Conservation (phyloP, 305 asterid genomes). For the Vinca major region DNA sequence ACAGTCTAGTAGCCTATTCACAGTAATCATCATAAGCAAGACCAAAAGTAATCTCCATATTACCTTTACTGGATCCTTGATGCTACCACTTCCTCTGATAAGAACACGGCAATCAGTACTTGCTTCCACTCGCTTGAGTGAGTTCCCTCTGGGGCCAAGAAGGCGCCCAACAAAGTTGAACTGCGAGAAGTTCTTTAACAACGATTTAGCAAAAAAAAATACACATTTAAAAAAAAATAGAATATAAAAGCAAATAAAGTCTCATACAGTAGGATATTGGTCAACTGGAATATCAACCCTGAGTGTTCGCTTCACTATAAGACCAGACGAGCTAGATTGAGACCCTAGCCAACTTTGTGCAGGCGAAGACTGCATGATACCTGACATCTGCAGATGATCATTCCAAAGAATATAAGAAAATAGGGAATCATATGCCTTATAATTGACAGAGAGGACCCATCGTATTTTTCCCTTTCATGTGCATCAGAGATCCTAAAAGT, state of each 20-base stretch:
- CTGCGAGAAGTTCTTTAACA: constrained; percentile 36
- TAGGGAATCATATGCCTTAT: neutral
- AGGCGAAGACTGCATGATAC: constrained; percentile 66
- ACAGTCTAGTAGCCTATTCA: too few relatives aligned
- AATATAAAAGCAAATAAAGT: constrained; percentile 10
- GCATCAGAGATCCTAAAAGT: constrained; percentile 2
- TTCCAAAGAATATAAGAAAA: neutral
- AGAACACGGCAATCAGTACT: constrained; percentile 94
- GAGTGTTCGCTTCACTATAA: constrained; percentile 75
- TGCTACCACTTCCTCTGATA: constrained; percentile 93
- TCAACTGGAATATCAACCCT: constrained; percentile 96
- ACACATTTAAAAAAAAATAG: neutral
- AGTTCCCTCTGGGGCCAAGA: constrained; percentile 98
- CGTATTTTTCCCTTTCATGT: neutral
- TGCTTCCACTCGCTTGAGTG: constrained; percentile 94
- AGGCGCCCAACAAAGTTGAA: constrained; percentile 97
- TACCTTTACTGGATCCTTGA: constrained; percentile 59
- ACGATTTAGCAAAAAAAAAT: constrained; percentile 3
- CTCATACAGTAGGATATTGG: constrained; percentile 69
- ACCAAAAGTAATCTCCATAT: too few relatives aligned
- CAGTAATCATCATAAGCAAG: too few relatives aligned
- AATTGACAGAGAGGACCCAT: neutral
- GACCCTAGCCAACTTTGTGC: constrained; percentile 81
- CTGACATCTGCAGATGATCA: constrained; percentile 53
- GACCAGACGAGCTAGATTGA: constrained; percentile 86